phyloP scores from a whole-genome alignment of 345 rosid species.

The Eucalyptus caleyi region DNA sequence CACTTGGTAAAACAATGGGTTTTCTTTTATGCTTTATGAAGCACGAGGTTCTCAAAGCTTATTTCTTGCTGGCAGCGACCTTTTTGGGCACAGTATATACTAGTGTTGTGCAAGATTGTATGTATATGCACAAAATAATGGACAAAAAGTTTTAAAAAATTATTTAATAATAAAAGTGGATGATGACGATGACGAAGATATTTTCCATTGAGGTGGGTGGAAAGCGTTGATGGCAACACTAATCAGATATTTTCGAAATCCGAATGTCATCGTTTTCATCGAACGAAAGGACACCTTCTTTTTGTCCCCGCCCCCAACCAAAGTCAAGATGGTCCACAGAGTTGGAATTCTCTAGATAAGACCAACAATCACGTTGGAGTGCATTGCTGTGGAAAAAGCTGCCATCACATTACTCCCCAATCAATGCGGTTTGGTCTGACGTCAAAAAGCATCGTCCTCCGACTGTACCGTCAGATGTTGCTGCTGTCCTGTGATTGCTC shows the following conservation, averaged over 20 bases:
- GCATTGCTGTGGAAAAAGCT: neutral
- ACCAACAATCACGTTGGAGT: neutral
- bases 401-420: neutral
- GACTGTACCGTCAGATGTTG: neutral
- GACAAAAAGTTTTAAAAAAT: neutral
- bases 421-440: neutral
- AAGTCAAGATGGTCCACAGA: neutral
- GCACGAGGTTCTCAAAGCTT: neutral
- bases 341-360: neutral
- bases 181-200: neutral
- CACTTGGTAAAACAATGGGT: neutral
- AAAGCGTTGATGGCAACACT: neutral
- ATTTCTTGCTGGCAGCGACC: neutral
- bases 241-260: neutral
- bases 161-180: neutral
- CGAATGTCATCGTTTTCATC: neutral
- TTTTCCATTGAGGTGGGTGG: neutral
- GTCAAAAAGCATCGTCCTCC: neutral
- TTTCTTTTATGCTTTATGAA: neutral
- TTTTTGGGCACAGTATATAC: neutral
- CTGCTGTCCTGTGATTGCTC: neutral
- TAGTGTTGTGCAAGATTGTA: neutral
- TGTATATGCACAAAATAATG: neutral
- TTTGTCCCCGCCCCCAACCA: neutral
- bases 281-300: neutral